phyloP scores from a whole-genome alignment of 2,329 filamentous ascomycete species.

The Coniochaeta sp. region DNA sequence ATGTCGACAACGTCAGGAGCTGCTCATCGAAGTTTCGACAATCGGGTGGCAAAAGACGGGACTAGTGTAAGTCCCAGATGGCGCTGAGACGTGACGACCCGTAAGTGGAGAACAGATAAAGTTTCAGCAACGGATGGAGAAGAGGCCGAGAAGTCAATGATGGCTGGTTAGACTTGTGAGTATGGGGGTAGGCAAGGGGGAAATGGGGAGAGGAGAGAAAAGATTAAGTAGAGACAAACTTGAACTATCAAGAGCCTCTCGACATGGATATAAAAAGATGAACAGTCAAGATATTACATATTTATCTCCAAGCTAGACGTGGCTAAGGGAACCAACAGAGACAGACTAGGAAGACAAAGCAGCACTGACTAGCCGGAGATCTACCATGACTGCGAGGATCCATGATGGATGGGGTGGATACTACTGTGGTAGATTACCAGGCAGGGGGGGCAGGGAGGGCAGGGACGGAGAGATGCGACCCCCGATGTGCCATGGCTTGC shows the following conservation, averaged over 20 bases:
- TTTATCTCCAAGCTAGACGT: not conserved
- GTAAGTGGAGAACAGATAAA: too few relatives aligned
- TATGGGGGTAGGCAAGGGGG: not conserved
- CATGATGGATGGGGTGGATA: not conserved
- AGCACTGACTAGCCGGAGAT: not conserved
- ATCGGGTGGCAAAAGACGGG: too few relatives aligned
- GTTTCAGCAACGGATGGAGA: not conserved
- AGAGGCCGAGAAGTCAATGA: too few relatives aligned
- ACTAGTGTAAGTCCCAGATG: too few relatives aligned
- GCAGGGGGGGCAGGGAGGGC: not conserved
- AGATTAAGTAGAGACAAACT: not conserved
- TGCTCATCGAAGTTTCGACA: too few relatives aligned
- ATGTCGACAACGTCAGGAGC: too few relatives aligned
- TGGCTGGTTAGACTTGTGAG: too few relatives aligned
- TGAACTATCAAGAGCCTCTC: not conserved
- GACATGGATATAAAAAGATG: not conserved
- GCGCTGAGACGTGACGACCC: too few relatives aligned
- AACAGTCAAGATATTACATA: too few relatives aligned
- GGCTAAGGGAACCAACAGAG: not conserved
- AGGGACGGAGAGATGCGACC: not conserved
- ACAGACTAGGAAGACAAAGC: not conserved
- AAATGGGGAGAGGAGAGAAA: not conserved
- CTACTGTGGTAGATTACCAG: not conserved
- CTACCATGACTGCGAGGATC: not conserved
- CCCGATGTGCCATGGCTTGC: too few relatives aligned